Base-by-base conservation (phyloP, 2,329 filamentous ascomycete species). In the Dryadomyces quercus-mongolicae region DNA sequence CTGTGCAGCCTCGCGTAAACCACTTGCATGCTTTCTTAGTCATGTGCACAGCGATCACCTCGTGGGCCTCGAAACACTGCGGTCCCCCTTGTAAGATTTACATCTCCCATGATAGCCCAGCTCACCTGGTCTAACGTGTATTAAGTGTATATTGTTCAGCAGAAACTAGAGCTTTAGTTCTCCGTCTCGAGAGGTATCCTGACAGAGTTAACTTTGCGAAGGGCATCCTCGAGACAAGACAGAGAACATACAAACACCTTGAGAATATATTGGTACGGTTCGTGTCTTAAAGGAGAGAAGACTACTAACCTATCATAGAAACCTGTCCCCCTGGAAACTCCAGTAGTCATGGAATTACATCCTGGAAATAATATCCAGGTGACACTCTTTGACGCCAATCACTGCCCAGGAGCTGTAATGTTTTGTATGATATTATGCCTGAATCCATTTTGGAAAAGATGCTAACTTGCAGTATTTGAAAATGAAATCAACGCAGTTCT, bases 1-100 rank as follows among this genome's bases (percentile, higher is more conserved):
- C 16, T 73, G 75, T 49, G 69, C 73, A 4, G 71, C 72, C 6
- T 68, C 68, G 16, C 75, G 69, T 16, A 77, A 85, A 4, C 86
- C 89, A 0, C 69, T 93, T 54, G 90, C 87, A 16, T 93, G 86
- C 66, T 95, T 97, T 64, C 74, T 97, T 25, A 94, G 87, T 67
- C 92, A 97, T 76, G 82, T 94, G 2, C 92, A 96, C 65, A 94
- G 86, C 59, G 91, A 96, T 62, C 92, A 96, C 68, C 77, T 96
- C 1, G 77, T 78, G 40, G 91, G 92, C 0, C 75, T 96, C 1
- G 89, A 95, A 61, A 80, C 76, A 13, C 75, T 91, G 53, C 79
- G 82, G 48, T 81, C 86, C 31, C 86, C 88, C 0, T 95, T 95
- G 77, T 81, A 66, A 45, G 71, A 54, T 22, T n/a, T 47, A 9